Conservation (phyloP, 345 rosid species). For the Eucalyptus camaldulensis region DNA sequence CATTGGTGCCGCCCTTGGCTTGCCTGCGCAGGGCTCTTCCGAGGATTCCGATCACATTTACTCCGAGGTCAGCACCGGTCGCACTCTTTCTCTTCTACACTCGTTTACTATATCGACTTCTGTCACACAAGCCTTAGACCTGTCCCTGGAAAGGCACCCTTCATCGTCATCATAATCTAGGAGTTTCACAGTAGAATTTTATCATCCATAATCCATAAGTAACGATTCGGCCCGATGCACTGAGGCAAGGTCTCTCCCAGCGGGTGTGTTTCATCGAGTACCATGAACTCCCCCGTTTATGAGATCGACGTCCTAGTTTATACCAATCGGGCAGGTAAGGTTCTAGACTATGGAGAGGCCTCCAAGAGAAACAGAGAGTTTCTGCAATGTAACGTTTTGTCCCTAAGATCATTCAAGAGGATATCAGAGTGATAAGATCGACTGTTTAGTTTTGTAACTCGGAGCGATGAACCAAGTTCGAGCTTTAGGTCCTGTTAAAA, state of each 20-base stretch:
- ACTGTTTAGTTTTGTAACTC: background rate
- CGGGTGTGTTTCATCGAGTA: background rate
- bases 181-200: background rate
- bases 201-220: background rate
- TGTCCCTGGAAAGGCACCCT: background rate
- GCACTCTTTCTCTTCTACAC: background rate
- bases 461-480: background rate
- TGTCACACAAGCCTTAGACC: background rate
- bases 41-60: constrained; percentile 77
- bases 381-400: background rate
- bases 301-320: background rate
- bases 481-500: background rate
- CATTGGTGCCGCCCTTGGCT: constrained; percentile 87
- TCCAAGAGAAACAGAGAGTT: background rate
- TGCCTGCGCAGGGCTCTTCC: constrained; percentile 76
- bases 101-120: background rate
- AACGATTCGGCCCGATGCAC: background rate
- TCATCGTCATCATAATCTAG: background rate
- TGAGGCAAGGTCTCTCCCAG: background rate
- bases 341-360: background rate
- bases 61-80: constrained; percentile 41
- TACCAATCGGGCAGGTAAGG: background rate
- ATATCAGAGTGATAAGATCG: background rate
- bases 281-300: background rate
- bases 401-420: background rate